Percentiles rank a stretch among this genome's conserved stretches.
Evolutionary conservation across 2,329 filamentous ascomycete species (phyloP).

Genomic region (Zalaria sp.): DNA sequence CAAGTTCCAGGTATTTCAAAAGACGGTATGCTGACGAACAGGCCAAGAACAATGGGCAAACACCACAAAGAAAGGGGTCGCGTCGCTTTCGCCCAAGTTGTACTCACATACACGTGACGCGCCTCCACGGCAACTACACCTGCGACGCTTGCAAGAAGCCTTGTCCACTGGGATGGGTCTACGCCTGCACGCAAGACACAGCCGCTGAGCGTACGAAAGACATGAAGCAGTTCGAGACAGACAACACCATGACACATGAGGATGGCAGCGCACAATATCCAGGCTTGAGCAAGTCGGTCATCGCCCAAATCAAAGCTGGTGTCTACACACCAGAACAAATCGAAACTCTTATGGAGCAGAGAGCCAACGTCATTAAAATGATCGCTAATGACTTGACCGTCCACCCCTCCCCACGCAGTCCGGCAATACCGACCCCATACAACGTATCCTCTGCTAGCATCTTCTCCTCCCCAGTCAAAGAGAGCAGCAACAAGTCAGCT

Average conservation of each 20-base stretch:
- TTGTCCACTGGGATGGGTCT: slow-evolving; percentile 56
- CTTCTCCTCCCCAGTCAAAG: too few relatives aligned
- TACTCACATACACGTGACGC: slow-evolving; percentile 55
- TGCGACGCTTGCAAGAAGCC: slow-evolving; percentile 46
- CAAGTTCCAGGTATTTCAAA: background rate
- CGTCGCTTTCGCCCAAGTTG: slow-evolving; percentile 29
- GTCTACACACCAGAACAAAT: slow-evolving; percentile 29
- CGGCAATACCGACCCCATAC: background rate
- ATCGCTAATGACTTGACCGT: slow-evolving; percentile 5
- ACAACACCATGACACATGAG: background rate
- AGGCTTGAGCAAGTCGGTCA: slow-evolving; percentile 25
- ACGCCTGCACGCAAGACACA: slow-evolving; percentile 53
- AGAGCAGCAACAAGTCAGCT: too few relatives aligned
- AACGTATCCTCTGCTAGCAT: too few relatives aligned
- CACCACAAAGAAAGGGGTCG: background rate
- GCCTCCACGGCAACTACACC: slow-evolving; percentile 40
- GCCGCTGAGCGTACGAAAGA: slow-evolving; percentile 11
- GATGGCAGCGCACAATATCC: slow-evolving; percentile 5
- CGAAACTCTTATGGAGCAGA: slow-evolving; percentile 26
- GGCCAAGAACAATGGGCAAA: background rate
- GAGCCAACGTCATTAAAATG: slow-evolving; percentile 17
- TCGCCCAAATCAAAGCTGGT: slow-evolving; percentile 26
- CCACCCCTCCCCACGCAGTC: background rate
- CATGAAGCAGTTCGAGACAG: background rate
- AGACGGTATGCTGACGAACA: background rate